Conservation (phyloP, 176 grass and related monocot species). For the Avena atlantica region DNA sequence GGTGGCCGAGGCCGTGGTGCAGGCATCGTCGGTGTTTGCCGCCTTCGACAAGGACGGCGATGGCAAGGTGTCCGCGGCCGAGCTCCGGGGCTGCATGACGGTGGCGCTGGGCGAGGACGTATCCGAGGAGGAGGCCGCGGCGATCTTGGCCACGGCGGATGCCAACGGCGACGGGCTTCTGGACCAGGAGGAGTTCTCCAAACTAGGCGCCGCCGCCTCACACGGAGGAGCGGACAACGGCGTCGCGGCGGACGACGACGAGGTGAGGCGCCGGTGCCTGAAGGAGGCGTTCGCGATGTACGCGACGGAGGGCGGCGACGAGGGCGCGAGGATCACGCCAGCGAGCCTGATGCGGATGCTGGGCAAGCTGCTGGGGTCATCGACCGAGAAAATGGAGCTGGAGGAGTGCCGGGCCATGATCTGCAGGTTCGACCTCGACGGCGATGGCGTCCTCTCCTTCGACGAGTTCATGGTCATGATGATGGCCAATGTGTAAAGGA, state of each 20-base stretch:
- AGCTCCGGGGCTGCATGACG: constrained; percentile 48
- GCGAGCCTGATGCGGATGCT: constrained; percentile 66
- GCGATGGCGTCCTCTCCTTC: constrained; percentile 66
- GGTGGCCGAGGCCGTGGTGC: not conserved
- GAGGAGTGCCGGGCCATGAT: constrained; percentile 75
- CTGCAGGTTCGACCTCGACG: constrained; percentile 70
- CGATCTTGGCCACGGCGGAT: constrained; percentile 45
- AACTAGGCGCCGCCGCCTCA: not conserved
- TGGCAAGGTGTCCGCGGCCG: constrained; percentile 64
- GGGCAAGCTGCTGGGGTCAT: constrained; percentile 43
- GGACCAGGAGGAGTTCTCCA: constrained; percentile 49
- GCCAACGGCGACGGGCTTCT: constrained; percentile 58
- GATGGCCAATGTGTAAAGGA: constrained; percentile 31
- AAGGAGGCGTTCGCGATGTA: constrained; percentile 70
- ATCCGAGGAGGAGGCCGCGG: constrained; percentile 48
- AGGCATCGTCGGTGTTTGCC: constrained; percentile 43
- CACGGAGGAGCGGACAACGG: not conserved
- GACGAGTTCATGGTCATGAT: constrained; percentile 80
- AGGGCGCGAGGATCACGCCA: constrained; percentile 47
- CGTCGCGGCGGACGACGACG: not conserved
- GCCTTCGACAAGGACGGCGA: constrained; percentile 66
- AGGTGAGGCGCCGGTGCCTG: constrained; percentile 43
- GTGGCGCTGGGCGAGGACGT: constrained; percentile 35
- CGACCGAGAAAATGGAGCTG: constrained; percentile 7
- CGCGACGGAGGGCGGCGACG: not conserved